These are phyloP conservation scores for Chondrostereum purpureum DNA, from an alignment of 1,284 basidiomycete species.

Conservation along the genomic window DNA sequence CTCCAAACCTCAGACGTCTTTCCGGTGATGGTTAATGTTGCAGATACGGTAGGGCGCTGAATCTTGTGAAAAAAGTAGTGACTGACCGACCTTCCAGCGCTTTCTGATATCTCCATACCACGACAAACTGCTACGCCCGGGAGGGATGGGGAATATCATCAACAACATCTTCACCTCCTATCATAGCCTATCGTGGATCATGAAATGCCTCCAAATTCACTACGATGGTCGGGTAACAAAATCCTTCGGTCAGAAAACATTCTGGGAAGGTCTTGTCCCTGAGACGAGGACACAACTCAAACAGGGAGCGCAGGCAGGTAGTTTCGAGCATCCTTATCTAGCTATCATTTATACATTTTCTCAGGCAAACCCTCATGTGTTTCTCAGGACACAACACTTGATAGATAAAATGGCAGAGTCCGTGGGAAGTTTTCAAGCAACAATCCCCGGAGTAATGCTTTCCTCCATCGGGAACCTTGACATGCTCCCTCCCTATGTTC, in stretches of 20 bases:
- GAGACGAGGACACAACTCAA: background rate
- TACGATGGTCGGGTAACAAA: background rate
- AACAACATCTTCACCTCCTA: background rate
- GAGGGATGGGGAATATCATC: background rate
- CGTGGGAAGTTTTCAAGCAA: background rate
- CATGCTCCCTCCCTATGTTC: background rate
- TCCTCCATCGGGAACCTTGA: slow-evolving; percentile 2
- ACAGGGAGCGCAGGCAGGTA: background rate
- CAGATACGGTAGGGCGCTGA: background rate
- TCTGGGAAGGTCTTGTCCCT: background rate
- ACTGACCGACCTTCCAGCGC: background rate
- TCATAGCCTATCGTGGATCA: background rate
- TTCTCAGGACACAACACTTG: background rate
- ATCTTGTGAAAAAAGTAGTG: too few species aligned
- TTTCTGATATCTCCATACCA: background rate
- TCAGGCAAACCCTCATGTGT: background rate
- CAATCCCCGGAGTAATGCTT: background rate
- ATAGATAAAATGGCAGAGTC: background rate
- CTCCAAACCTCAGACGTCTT: background rate
- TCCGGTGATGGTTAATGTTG: background rate
- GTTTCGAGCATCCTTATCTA: background rate
- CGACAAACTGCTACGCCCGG: background rate
- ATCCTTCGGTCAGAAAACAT: background rate
- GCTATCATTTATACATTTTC: background rate
- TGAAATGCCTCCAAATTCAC: background rate